Conservation (phyloP, 768 basidiomycete genomes). For the Lactifluus subvellereus region DNA sequence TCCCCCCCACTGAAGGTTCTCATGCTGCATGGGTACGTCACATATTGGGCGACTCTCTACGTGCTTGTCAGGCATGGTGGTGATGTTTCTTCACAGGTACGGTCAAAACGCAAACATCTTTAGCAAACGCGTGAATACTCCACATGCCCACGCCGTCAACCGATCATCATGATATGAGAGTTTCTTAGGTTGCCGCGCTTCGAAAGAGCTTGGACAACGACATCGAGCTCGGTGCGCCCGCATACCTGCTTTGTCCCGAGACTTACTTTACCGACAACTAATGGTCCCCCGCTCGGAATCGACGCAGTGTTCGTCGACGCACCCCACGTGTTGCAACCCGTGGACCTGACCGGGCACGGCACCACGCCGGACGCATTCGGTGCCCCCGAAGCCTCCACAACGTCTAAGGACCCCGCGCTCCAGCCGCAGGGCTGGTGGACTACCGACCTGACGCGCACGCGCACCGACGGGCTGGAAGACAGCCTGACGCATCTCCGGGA, state of each 20-base stretch:
- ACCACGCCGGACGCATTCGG: constrained; percentile 35
- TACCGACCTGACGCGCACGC: constrained; percentile 45
- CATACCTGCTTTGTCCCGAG: background rate
- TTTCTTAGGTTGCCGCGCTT: constrained; percentile 56
- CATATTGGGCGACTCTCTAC: background rate
- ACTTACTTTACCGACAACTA: background rate
- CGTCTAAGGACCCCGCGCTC: constrained; percentile 43
- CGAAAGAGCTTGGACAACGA: constrained; percentile 57
- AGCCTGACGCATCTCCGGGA: constrained; percentile 51
- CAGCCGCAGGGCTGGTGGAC: constrained; percentile 72
- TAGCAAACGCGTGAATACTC: constrained; percentile 53
- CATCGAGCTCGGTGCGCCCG: constrained; percentile 51
- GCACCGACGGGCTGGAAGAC: constrained; percentile 51
- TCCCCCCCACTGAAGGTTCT: constrained; percentile 9
- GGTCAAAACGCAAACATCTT: constrained; percentile 64
- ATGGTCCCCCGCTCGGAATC: background rate
- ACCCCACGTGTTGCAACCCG: constrained; percentile 60
- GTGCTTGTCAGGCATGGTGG: background rate
- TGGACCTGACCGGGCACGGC: constrained; percentile 43
- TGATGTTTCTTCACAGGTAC: constrained; percentile 37
- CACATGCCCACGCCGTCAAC: background rate
- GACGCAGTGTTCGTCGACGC: constrained; percentile 66
- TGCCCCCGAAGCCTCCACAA: constrained; percentile 33
- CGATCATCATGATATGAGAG: background rate
- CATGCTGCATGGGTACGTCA: constrained; percentile 19